A percentile compares a stretch with the other conserved stretches of the same genome.
Evolutionary conservation across 768 basidiomycete species (phyloP).

Genomic region (Fomitopsis serialis): DNA sequence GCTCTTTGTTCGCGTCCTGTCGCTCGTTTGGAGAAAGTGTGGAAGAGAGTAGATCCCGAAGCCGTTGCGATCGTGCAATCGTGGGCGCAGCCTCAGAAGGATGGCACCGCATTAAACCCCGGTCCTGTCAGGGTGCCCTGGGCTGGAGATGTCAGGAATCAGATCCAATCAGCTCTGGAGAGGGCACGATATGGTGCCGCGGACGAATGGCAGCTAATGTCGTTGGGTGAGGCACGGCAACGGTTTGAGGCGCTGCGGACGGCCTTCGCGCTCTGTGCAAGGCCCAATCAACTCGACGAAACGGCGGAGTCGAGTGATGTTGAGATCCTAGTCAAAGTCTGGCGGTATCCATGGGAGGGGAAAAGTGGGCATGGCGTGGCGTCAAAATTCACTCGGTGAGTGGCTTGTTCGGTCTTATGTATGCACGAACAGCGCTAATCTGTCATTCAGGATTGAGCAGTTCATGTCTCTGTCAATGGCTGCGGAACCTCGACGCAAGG

Average conservation of each 20-base stretch:
- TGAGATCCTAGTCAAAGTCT: conserved; percentile 46
- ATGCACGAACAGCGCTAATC: background rate
- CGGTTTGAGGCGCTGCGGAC: conserved; percentile 51
- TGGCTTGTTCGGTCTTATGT: conserved; percentile 7
- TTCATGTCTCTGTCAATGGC: conserved; percentile 76
- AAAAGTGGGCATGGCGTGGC: conserved; percentile 34
- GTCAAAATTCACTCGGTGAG: conserved; percentile 64
- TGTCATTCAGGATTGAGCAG: conserved; percentile 52
- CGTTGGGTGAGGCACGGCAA: conserved; percentile 35
- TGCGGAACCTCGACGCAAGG: conserved; percentile 68
- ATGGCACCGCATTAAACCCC: conserved; percentile 27
- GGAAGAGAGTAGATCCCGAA: conserved; percentile 66
- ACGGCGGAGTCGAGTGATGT: conserved; percentile 30
- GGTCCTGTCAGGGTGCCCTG: conserved; percentile 57
- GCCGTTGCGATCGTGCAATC: conserved; percentile 55
- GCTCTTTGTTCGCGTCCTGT: conserved; percentile 72
- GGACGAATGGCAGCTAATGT: conserved; percentile 40
- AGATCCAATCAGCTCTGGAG: conserved; percentile 42
- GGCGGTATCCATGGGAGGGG: conserved; percentile 42
- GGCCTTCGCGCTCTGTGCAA: conserved; percentile 46
- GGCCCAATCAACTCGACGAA: conserved; percentile 28
- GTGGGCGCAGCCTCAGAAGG: conserved; percentile 51
- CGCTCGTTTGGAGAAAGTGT: conserved; percentile 72
- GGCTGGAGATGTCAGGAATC: conserved; percentile 54
- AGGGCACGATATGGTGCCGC: conserved; percentile 38